These are phyloP conservation scores for Solanum hybrid DNA, from an alignment of 305 asterid genomes.

Conservation along the genomic window DNA sequence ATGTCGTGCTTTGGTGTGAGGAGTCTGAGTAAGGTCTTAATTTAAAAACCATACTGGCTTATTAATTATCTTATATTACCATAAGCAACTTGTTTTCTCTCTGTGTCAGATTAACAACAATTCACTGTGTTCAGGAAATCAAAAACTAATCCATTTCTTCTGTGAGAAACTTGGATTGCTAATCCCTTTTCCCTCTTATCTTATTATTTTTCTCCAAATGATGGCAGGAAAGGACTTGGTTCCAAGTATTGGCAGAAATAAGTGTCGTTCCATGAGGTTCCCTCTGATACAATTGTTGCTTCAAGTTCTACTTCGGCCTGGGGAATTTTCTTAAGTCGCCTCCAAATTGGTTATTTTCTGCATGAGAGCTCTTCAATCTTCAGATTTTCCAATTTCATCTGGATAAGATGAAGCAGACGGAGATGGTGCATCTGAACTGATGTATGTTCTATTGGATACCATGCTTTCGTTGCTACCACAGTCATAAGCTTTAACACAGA, in stretches of 20 bases:
- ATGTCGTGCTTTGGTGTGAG: not conserved
- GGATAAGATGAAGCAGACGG: conserved; percentile 64
- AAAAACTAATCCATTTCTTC: not conserved
- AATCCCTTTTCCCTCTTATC: not conserved
- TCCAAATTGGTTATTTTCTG: conserved; percentile 69
- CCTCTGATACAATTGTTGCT: conserved; percentile 82
- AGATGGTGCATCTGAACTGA: conserved; percentile 46
- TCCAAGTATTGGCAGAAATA: conserved; percentile 35
- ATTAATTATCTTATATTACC: not conserved
- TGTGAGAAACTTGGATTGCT: not conserved
- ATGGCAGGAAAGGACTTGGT: conserved; percentile 54
- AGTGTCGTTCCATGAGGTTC: conserved; percentile 65
- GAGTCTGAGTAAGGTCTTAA: not conserved
- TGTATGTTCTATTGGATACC: conserved; percentile 91
- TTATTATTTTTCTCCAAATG: not conserved
- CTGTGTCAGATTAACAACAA: not conserved
- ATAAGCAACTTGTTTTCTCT: not conserved
- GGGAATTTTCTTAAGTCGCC: conserved; percentile 73
- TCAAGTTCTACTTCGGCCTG: conserved; percentile 77
- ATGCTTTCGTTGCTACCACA: conserved; percentile 85
- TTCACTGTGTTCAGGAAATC: not conserved
- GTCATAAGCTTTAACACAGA: conserved; percentile 69
- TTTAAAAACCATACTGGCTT: not conserved
- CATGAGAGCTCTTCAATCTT: conserved; percentile 53
- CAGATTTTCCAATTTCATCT: conserved; percentile 49